These are phyloP conservation scores for Plantago ovata DNA, from an alignment of 257 asterid species.

Conservation along the genomic window DNA sequence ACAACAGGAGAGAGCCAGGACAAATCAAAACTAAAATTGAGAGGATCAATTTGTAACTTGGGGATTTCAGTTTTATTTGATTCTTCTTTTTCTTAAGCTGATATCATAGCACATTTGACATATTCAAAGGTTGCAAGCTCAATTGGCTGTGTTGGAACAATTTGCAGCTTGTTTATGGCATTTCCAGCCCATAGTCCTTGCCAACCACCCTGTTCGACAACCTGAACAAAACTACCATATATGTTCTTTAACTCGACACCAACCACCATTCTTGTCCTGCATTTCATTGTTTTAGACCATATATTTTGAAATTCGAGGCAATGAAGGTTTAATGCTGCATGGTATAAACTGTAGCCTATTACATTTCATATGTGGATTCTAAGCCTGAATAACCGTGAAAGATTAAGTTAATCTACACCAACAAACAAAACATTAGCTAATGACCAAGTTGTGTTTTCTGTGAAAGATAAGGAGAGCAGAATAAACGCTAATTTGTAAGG, in stretches of 20 bases:
- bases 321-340: too few species aligned
- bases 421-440: too few species aligned
- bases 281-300: neutral
- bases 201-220: slow-evolving; percentile 85
- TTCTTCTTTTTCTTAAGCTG: slow-evolving; percentile 46
- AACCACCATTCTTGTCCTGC: slow-evolving; percentile 98
- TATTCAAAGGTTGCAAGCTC: slow-evolving; percentile 92
- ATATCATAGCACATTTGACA: slow-evolving; percentile 77
- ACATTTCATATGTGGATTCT: too few species aligned
- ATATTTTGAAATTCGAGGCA: too few species aligned
- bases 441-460: too few species aligned
- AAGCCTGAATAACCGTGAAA: too few species aligned
- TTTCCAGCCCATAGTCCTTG: slow-evolving; percentile 98
- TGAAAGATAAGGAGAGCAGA: too few species aligned
- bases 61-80: slow-evolving; percentile 46
- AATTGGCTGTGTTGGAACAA: slow-evolving; percentile 91
- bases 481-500: too few species aligned
- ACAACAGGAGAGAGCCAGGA: slow-evolving; percentile 87
- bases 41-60: slow-evolving; percentile 48
- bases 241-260: slow-evolving; percentile 84
- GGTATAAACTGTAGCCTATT: too few species aligned
- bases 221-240: slow-evolving; percentile 66
- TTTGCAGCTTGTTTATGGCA: slow-evolving; percentile 86
- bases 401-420: too few species aligned
- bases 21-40: slow-evolving; percentile 44